These are phyloP conservation scores for Syzygium grande DNA, from an alignment of 345 rosid genomes.

Conservation along the genomic window DNA sequence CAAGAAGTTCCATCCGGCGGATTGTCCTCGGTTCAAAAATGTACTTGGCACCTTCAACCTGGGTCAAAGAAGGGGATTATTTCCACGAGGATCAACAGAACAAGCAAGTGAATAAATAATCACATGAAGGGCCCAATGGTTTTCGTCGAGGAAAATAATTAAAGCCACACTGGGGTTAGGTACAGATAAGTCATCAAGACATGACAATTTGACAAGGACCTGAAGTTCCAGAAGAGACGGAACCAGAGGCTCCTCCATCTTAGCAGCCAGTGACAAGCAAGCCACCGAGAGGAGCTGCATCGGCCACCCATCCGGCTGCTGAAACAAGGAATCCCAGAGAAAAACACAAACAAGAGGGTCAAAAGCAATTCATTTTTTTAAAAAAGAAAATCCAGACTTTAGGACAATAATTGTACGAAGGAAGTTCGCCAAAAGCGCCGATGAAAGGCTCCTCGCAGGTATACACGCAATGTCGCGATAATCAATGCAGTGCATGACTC, in stretches of 20 bases:
- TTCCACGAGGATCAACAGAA: background rate
- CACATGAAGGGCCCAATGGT: background rate
- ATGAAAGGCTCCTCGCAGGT: background rate
- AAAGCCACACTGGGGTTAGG: background rate
- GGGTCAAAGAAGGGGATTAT: background rate
- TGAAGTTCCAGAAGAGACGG: conserved; percentile 84
- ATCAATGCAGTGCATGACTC: background rate
- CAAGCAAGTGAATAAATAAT: background rate
- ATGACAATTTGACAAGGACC: conserved; percentile 21
- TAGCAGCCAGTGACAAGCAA: conserved; percentile 94
- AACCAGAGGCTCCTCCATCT: conserved; percentile 97
- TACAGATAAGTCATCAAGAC: background rate
- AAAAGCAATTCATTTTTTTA: background rate
- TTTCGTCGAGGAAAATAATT: background rate
- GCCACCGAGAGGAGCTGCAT: conserved; percentile 84
- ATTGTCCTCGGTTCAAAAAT: conserved; percentile 81
- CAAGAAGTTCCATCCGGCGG: conserved; percentile 85
- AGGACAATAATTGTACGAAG: background rate
- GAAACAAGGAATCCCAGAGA: conserved; percentile 1
- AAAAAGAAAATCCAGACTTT: background rate
- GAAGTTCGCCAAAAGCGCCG: background rate
- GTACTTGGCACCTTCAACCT: conserved; percentile 73
- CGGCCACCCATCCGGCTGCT: conserved; percentile 81
- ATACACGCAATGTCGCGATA: background rate
- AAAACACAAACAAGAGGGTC: background rate